phyloP scores from a whole-genome alignment of 2,329 filamentous ascomycete genomes.

The Aspergillus sp. region DNA sequence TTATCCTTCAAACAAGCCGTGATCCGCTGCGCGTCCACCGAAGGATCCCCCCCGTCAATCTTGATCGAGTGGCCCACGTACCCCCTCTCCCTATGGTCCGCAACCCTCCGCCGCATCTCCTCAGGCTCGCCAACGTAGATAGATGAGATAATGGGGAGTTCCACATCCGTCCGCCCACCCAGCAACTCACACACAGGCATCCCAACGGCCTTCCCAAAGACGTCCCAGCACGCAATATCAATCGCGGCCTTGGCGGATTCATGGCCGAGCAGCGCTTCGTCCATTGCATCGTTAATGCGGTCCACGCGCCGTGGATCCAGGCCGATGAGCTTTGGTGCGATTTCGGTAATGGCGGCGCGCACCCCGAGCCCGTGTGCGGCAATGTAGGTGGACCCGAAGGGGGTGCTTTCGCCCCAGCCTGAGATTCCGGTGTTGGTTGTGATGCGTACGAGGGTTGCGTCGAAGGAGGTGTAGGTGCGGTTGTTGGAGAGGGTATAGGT shows the following conservation, averaged over 20 bases:
- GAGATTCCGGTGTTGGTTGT: constrained; percentile 21
- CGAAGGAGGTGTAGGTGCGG: constrained; percentile 21
- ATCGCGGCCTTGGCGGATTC: constrained; percentile 24
- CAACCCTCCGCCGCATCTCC: not conserved
- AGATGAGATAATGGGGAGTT: constrained; percentile 19
- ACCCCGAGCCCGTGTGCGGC: constrained; percentile 23
- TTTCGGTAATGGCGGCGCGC: constrained; percentile 24
- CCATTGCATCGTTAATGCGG: constrained; percentile 30
- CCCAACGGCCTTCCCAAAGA: constrained; percentile 24
- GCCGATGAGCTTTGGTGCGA: constrained; percentile 24
- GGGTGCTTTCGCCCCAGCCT: constrained; percentile 30
- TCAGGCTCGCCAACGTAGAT: not conserved
- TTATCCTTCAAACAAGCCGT: constrained; percentile 7
- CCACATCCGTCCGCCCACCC: constrained; percentile 20
- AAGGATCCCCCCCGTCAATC: not conserved
- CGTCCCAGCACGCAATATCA: constrained; percentile 26
- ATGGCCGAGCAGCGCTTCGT: constrained; percentile 22
- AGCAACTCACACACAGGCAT: constrained; percentile 25
- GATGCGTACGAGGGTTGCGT: constrained; percentile 28
- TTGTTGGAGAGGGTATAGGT: constrained; percentile 18
- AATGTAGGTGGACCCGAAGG: constrained; percentile 21
- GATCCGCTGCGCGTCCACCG: not conserved
- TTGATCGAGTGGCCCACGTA: not conserved
- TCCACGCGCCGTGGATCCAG: constrained; percentile 27
- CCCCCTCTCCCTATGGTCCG: not conserved